phyloP scores from a whole-genome alignment of 495 filamentous ascomycete species.

The Aspergillus sclerotiicarbonarius region DNA sequence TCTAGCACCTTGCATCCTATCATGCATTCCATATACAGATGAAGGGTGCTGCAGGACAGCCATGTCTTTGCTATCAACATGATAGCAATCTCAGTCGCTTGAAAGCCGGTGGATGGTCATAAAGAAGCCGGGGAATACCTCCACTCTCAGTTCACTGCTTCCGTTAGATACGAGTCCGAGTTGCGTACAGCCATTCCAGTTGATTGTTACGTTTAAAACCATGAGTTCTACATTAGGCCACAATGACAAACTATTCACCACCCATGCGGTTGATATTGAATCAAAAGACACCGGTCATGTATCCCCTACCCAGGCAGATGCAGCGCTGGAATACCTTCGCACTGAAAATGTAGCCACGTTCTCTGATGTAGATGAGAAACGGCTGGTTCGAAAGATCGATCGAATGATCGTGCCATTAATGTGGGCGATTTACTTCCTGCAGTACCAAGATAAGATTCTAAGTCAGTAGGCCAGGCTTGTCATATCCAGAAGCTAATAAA shows the following conservation, averaged over 20 bases:
- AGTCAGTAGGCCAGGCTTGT: constrained; percentile 17
- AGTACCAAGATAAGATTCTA: constrained; percentile 66
- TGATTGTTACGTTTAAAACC: no score
- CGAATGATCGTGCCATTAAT: constrained; percentile 42
- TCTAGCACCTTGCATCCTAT: neutral
- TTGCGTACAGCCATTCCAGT: neutral
- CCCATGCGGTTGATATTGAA: constrained; percentile 14
- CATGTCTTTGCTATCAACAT: neutral
- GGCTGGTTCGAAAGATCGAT: constrained; percentile 40
- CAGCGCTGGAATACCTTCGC: constrained; percentile 28
- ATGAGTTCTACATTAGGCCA: neutral
- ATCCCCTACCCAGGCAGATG: constrained; percentile 24
- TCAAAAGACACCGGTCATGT: constrained; percentile 16
- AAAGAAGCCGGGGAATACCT: neutral
- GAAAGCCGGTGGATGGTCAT: neutral
- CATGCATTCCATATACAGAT: neutral
- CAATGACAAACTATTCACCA: constrained; percentile 13
- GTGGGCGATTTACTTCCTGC: constrained; percentile 56
- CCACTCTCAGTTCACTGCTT: no score
- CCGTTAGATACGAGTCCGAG: neutral
- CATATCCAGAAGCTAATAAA: neutral
- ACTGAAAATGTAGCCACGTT: constrained; percentile 14
- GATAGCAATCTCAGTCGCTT: neutral
- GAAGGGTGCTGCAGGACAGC: neutral
- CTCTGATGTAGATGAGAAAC: constrained; percentile 30